Conservation (phyloP, 768 basidiomycete species). For the Termitomyces sp. region DNA sequence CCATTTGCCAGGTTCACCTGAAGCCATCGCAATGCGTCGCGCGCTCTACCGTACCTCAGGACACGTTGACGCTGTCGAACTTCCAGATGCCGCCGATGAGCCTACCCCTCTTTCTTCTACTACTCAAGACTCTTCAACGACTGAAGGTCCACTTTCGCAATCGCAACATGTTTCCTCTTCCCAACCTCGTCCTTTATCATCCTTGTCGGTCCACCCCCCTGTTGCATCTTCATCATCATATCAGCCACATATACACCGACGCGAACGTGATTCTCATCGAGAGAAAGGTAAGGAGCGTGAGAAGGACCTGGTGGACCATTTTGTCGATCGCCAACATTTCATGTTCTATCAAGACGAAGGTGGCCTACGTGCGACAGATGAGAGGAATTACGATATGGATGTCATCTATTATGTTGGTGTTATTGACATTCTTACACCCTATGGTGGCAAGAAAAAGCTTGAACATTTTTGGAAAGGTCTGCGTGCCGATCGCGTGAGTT, state of each 20-base stretch:
- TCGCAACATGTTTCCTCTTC: not conserved
- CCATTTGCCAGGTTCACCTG: slow-evolving; percentile 53
- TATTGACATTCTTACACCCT: slow-evolving; percentile 96
- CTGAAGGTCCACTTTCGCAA: not conserved
- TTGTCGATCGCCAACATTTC: slow-evolving; percentile 67
- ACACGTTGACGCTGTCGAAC: slow-evolving; percentile 37
- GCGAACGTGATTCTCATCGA: slow-evolving; percentile 18
- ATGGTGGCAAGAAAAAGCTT: slow-evolving; percentile 64
- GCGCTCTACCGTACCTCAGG: slow-evolving; percentile 77
- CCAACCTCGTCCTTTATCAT: not conserved
- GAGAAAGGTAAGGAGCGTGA: slow-evolving; percentile 40
- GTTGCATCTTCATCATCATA: not conserved
- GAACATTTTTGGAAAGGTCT: slow-evolving; percentile 95
- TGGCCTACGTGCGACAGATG: slow-evolving; percentile 86
- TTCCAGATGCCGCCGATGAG: slow-evolving; percentile 16
- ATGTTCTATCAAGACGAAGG: slow-evolving; percentile 98
- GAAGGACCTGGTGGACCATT: slow-evolving; percentile 39
- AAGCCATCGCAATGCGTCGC: slow-evolving; percentile 80
- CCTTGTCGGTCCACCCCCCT: not conserved
- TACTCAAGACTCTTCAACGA: not conserved
- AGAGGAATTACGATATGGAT: slow-evolving; percentile 66
- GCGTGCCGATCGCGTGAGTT: slow-evolving; percentile 77
- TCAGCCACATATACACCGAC: not conserved
- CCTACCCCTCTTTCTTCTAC: not conserved
- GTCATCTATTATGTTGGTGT: slow-evolving; percentile 92